These are phyloP conservation scores for Penicillium soppii DNA, from an alignment of 495 filamentous ascomycete species.

Conservation along the genomic window DNA sequence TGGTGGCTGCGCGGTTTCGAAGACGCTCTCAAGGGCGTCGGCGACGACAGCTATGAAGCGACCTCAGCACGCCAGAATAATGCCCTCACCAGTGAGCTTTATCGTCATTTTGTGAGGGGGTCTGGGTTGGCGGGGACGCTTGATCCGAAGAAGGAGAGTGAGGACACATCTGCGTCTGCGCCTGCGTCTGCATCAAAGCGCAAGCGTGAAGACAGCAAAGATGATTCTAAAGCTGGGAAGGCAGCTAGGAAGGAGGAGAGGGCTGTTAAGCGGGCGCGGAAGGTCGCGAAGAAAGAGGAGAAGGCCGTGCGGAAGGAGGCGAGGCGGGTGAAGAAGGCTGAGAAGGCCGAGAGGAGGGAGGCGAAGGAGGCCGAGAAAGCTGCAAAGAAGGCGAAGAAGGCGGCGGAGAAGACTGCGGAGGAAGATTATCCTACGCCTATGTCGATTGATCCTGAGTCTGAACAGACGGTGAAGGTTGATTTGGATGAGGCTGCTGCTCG, in stretches of 20 bases:
- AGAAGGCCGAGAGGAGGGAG: slow-evolving; percentile 26
- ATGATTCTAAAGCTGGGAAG: slow-evolving; percentile 22
- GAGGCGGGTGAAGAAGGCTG: slow-evolving; percentile 31
- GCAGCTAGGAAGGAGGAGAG: slow-evolving; percentile 33
- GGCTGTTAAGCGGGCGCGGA: slow-evolving; percentile 22
- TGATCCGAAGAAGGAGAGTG: slow-evolving; percentile 8
- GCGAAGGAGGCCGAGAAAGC: slow-evolving; percentile 24
- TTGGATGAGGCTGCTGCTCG: slow-evolving; percentile 12
- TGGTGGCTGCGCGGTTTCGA: slow-evolving; percentile 86
- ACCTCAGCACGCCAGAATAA: slow-evolving; percentile 25
- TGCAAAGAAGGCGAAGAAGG: slow-evolving; percentile 30
- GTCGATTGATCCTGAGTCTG: slow-evolving; percentile 33
- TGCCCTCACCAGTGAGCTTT: slow-evolving; percentile 61
- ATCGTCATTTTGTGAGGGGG: slow-evolving; percentile 78
- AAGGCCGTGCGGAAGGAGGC: slow-evolving; percentile 39
- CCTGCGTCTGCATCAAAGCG: slow-evolving; percentile 27
- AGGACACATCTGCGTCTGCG: slow-evolving; percentile 1
- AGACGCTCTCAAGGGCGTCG: slow-evolving; percentile 67
- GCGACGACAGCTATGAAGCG: slow-evolving; percentile 38
- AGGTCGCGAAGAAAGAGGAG: slow-evolving; percentile 30
- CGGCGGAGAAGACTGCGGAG: slow-evolving; percentile 28
- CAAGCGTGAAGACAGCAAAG: slow-evolving; percentile 21
- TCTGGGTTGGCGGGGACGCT: slow-evolving; percentile 70
- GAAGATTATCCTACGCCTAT: slow-evolving; percentile 42
- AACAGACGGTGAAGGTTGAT: slow-evolving; percentile 12